Percentiles rank a stretch among this genome's conserved stretches.
phyloP scores from a whole-genome alignment of 2,329 filamentous ascomycete genomes.

The Aulographum hederae region DNA sequence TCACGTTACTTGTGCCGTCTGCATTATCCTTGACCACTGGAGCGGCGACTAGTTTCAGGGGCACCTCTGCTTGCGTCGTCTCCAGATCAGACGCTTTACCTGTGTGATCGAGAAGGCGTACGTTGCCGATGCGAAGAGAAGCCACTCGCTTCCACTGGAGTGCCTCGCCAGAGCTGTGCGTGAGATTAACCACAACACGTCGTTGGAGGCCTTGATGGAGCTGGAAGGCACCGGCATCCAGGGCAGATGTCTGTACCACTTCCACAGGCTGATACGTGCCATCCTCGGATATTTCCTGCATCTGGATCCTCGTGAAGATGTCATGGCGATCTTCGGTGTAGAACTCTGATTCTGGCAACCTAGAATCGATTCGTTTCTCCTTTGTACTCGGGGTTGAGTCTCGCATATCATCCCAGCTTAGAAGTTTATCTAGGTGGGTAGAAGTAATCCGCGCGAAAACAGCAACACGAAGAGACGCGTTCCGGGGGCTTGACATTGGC shows the following conservation, averaged over 20 bases:
- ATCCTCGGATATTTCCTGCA: slow-evolving; percentile 79
- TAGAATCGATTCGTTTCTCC: slow-evolving; percentile 40
- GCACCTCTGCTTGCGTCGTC: slow-evolving; percentile 52
- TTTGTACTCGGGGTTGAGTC: slow-evolving; percentile 43
- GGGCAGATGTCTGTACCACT: slow-evolving; percentile 66
- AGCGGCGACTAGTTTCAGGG: slow-evolving; percentile 57
- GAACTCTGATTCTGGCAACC: slow-evolving; percentile 83
- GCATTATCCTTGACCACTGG: slow-evolving; percentile 70
- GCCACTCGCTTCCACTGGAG: slow-evolving; percentile 77
- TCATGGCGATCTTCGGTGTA: slow-evolving; percentile 89
- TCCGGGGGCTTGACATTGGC: slow-evolving; percentile 56
- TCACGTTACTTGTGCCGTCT: slow-evolving; percentile 78
- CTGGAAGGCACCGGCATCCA: slow-evolving; percentile 83
- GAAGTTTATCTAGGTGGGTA: slow-evolving; percentile 90
- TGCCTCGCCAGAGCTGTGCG: slow-evolving; percentile 74
- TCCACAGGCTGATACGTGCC: slow-evolving; percentile 87
- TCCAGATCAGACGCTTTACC: slow-evolving; percentile 73
- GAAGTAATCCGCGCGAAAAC: slow-evolving; percentile 81
- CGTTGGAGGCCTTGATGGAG: slow-evolving; percentile 88
- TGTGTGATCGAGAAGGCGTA: slow-evolving; percentile 67
- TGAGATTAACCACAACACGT: slow-evolving; percentile 72
- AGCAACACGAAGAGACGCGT: slow-evolving; percentile 63
- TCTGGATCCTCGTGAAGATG: slow-evolving; percentile 69
- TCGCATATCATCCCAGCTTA: slow-evolving; percentile 98
- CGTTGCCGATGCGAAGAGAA: slow-evolving; percentile 57